phyloP scores from a whole-genome alignment of 2,329 filamentous ascomycete species.

The Biscogniauxia mediterranea region DNA sequence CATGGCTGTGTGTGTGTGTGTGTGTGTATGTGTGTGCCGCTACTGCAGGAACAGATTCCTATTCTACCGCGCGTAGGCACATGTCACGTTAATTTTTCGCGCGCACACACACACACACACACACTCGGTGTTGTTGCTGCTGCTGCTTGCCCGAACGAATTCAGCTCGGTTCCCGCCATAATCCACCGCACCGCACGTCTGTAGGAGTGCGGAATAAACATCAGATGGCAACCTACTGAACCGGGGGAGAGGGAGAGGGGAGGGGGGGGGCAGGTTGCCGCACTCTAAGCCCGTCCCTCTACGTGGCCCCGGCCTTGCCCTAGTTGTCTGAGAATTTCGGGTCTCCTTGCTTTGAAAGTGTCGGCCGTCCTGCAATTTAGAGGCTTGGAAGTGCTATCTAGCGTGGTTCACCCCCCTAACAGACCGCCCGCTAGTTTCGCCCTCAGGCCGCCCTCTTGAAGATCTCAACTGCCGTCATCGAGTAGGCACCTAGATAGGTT shows the following conservation, averaged over 20 bases:
- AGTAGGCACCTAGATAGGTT: too few relatives aligned
- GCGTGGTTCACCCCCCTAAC: neutral
- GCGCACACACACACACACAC: too few relatives aligned
- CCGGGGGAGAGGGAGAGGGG: too few relatives aligned
- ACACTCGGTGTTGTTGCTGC: too few relatives aligned
- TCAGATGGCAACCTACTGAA: neutral
- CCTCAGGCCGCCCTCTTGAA: neutral
- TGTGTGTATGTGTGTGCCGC: neutral
- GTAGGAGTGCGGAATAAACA: neutral
- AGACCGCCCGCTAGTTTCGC: neutral
- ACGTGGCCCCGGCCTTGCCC: neutral
- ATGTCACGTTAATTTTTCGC: too few relatives aligned
- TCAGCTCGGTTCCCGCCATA: neutral
- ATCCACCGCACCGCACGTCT: neutral
- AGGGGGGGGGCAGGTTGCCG: neutral
- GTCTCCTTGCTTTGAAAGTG: neutral
- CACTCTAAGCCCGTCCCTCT: neutral
- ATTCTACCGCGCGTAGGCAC: neutral
- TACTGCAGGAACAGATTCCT: neutral
- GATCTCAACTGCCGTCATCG: neutral
- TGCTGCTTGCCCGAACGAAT: too few relatives aligned
- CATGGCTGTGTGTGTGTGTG: neutral
- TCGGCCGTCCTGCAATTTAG: neutral
- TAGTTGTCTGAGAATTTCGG: neutral
- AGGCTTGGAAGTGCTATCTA: neutral